phyloP scores from a whole-genome alignment of 1,284 basidiomycete species.

The Cerrena zonata region DNA sequence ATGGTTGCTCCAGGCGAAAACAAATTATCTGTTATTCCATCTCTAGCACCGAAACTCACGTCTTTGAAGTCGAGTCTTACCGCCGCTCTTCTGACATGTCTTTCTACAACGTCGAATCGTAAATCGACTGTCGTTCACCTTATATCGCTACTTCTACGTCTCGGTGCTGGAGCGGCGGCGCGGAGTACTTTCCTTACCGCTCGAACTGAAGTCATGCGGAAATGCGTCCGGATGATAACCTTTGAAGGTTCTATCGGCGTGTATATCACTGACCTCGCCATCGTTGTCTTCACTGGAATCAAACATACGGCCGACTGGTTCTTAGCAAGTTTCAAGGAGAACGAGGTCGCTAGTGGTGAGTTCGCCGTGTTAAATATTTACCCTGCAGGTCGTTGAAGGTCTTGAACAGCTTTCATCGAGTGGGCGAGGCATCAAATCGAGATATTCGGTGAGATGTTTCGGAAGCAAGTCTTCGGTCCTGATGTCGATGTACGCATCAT shows the following conservation, averaged over 20 bases:
- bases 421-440: constrained; percentile 91
- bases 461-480: constrained; percentile 84
- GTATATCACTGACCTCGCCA: constrained; percentile 75
- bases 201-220: constrained; percentile 70
- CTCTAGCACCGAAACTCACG: constrained; percentile 57
- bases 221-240: constrained; percentile 76
- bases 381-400: constrained; percentile 1
- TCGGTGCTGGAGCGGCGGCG: constrained; percentile 77
- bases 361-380: constrained; percentile 12
- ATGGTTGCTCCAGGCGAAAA: constrained; percentile 46
- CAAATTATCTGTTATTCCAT: constrained; percentile 44
- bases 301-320: constrained; percentile 99
- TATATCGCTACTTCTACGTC: constrained; percentile 66
- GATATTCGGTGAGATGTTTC: constrained; percentile 79
- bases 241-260: constrained; percentile 87
- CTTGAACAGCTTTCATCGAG: constrained; percentile 73
- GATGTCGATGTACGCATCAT: constrained; percentile 66
- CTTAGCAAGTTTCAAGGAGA: constrained; percentile 90
- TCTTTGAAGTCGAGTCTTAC: constrained; percentile 69
- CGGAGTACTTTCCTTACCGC: constrained; percentile 80
- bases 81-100: constrained; percentile 65
- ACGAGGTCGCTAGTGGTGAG: constrained; percentile 85
- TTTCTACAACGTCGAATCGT: constrained; percentile 70
- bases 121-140: constrained; percentile 73
- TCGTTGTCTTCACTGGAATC: constrained; percentile 83